phyloP scores from a whole-genome alignment of 164 flowering plant genomes.

The Vitis rotundifolia region DNA sequence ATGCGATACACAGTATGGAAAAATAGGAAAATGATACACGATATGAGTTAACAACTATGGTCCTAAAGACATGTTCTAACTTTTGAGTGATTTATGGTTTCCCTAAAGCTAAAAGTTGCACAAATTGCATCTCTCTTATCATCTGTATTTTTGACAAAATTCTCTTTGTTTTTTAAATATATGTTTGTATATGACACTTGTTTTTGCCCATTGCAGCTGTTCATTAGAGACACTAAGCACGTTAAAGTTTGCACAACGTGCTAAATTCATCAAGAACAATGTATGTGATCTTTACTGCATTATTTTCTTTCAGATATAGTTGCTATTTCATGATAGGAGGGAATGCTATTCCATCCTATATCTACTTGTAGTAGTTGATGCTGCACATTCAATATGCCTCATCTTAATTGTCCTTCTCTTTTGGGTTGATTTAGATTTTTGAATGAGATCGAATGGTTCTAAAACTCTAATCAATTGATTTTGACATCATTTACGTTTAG shows the following conservation, averaged over 20 bases:
- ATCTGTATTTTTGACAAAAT: background rate
- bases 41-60: no score
- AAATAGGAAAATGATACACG: no score
- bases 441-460: background rate
- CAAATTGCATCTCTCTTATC: background rate
- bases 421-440: no score
- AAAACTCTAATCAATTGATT: background rate
- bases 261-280: conserved; percentile 95
- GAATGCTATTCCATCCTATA: background rate
- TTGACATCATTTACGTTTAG: background rate
- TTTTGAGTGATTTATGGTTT: background rate
- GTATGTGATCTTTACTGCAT: conserved; percentile 40
- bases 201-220: conserved; percentile 55
- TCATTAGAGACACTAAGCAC: conserved; percentile 96
- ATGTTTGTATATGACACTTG: background rate
- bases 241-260: conserved; percentile 98
- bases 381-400: no score
- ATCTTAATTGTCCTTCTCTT: no score
- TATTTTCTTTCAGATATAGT: background rate
- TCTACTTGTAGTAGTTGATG: no score
- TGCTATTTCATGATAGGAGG: background rate
- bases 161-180: conserved; percentile 2
- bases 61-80: background rate
- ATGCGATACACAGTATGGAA: no score
- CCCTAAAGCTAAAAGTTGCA: background rate